Evolutionary conservation across 352 stramenopile genomes (phyloP).

Genomic region (Lagenidium giganteum): DNA sequence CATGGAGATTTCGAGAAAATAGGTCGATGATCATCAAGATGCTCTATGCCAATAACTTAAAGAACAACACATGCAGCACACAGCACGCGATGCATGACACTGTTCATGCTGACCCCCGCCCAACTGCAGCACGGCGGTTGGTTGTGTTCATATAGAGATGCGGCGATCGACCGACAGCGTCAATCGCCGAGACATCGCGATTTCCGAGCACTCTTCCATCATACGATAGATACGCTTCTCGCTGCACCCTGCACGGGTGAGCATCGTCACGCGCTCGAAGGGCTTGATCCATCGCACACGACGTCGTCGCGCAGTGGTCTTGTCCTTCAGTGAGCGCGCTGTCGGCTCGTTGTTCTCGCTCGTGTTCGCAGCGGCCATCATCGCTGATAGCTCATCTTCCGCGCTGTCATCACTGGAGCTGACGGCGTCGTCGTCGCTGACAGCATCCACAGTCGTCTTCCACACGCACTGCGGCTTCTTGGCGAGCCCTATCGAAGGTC

Average conservation of each 20-base stretch:
- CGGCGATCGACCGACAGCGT: too few relatives aligned
- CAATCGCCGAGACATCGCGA: conserved; percentile 38
- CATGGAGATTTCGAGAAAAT: too few relatives aligned
- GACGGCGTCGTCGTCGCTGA: conserved; percentile 6
- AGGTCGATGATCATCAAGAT: too few relatives aligned
- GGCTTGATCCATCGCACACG: conserved; percentile 22
- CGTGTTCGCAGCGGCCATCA: not conserved
- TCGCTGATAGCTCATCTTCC: not conserved
- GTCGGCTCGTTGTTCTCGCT: conserved; percentile 1
- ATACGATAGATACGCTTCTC: conserved; percentile 47
- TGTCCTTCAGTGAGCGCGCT: not conserved
- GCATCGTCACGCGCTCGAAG: conserved; percentile 28
- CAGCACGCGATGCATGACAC: too few relatives aligned
- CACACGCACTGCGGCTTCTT: conserved; percentile 33
- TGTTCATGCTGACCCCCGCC: too few relatives aligned
- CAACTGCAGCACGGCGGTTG: too few relatives aligned
- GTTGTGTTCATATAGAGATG: conserved; percentile 9
- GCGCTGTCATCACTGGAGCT: conserved; percentile 2
- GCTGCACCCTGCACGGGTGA: conserved; percentile 34
- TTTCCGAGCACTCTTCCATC: conserved; percentile 49
- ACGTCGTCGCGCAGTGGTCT: conserved; percentile 5
- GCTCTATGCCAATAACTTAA: too few relatives aligned
- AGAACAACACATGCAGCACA: too few relatives aligned
- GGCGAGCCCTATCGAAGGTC: conserved; percentile 46
- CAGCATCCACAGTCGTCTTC: conserved; percentile 38